Base-by-base conservation (phyloP, 371 early-diverging fungal genomes). In the Vairimorpha apis region DNA sequence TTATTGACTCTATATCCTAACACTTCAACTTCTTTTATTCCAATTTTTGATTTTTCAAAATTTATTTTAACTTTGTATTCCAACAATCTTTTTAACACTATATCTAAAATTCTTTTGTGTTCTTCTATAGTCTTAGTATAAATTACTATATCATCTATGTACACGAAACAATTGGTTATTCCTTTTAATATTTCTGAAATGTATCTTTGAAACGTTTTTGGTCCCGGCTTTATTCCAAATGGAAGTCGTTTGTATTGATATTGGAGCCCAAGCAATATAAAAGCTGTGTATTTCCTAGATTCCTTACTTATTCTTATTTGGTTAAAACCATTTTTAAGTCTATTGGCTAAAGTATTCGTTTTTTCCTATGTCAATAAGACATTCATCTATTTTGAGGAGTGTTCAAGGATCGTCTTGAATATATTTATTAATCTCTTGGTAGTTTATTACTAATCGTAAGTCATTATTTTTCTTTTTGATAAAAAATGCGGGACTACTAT, bases 251-350 rank as follows among this genome's bases (percentile, higher is more conserved):
- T 32, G 18, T 60, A 60, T 37, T 25, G 32, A 32, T 37, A 60
- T 60, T 60, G 37, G n/a, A 79, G 76, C 3, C 47, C 21, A 16
- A 47, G 33, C 0, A 75, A 67, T n/a, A 74, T 67, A 51, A 85
- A 85, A 0, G 81, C 84, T 0, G 85, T 83, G 16, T 81, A 76
- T 23, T 81, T 45, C 0, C 55, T 62, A 13, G 67, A 68, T 1
- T 41, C 68, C 10, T 70, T 49, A 1, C 74, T 0, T 2, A 35
- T 83, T 65, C 0, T 65, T 12, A 84, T 64, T 70, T 86, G 83
- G 77, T 60, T 35, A 35, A 60, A 60, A 13, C 60, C 60, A 35
- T 60, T 60, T 32, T 43, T 37, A 64, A 53, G 29, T 72, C 65
- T 7, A 72, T 64, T 72, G 41, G 8, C 18, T 18, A 43, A 63